A percentile compares a stretch with the other conserved stretches of the same genome.
Evolutionary conservation across 768 basidiomycete species (phyloP).

Genomic region (Pulveroboletus ravenelii): DNA sequence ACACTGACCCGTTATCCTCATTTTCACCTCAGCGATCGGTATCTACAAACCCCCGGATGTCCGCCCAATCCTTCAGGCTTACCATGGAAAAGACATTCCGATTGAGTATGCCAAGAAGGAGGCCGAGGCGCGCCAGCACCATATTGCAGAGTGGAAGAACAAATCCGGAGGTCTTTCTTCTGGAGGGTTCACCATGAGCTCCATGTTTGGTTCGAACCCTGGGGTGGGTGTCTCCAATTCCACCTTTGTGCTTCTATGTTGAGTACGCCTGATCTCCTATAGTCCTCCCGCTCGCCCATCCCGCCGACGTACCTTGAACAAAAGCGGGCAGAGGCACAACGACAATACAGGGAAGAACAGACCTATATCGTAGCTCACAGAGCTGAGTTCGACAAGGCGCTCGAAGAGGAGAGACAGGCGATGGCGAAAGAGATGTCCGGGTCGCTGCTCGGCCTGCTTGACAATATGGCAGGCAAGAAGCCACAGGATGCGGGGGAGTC

Average conservation of each 20-base stretch:
- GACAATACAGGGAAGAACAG: conserved; percentile 48
- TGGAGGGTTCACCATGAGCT: conserved; percentile 41
- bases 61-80: conserved; percentile 79
- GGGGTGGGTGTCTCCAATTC: conserved; percentile 23
- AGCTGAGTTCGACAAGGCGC: conserved; percentile 42
- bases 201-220: conserved; percentile 36
- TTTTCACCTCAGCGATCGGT: conserved; percentile 62
- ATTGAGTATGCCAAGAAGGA: conserved; percentile 87
- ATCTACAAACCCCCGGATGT: conserved; percentile 88
- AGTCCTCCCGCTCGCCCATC: conserved; percentile 30
- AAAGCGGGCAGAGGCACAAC: conserved; percentile 48
- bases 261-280: not conserved
- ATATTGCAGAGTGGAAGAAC: conserved; percentile 77
- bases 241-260: not conserved
- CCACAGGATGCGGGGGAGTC: conserved; percentile 2
- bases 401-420: conserved; percentile 50
- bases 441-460: conserved; percentile 33
- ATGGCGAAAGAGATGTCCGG: conserved; percentile 46
- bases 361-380: conserved; percentile 49
- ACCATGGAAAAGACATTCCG: conserved; percentile 84
- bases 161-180: conserved; percentile 36
- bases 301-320: conserved; percentile 51
- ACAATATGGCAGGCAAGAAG: conserved; percentile 24
- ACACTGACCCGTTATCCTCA: not conserved
- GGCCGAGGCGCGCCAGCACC: conserved; percentile 69